Evolutionary conservation across 2,329 filamentous ascomycete species (phyloP).

Genomic region (Juglanconis sp.): DNA sequence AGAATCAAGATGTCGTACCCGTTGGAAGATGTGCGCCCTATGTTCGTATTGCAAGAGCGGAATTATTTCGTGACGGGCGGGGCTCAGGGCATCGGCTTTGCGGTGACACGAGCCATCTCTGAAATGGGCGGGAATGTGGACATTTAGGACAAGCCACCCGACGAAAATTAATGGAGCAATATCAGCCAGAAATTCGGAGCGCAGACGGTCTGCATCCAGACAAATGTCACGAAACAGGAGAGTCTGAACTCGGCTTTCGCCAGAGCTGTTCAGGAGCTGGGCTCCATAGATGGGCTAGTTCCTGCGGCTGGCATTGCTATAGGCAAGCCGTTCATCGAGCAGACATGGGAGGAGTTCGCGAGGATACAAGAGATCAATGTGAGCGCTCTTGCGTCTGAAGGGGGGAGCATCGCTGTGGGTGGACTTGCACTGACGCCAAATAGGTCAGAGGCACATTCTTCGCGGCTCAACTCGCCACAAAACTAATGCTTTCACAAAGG

Average conservation of each 20-base stretch:
- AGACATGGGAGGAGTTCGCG: slow-evolving; percentile 40
- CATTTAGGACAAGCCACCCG: slow-evolving; percentile 29
- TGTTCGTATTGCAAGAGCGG: slow-evolving; percentile 32
- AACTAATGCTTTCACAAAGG: slow-evolving; percentile 37
- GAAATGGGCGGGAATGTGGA: slow-evolving; percentile 40
- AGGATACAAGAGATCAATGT: slow-evolving; percentile 41
- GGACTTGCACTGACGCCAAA: background rate
- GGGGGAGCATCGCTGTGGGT: background rate
- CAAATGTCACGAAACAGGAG: slow-evolving; percentile 30
- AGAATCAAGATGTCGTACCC: slow-evolving; percentile 11
- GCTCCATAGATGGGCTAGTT: slow-evolving; percentile 29
- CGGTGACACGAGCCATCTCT: slow-evolving; percentile 33
- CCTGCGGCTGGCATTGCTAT: slow-evolving; percentile 38
- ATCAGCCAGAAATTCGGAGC: slow-evolving; percentile 19
- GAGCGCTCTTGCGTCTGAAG: slow-evolving; percentile 12
- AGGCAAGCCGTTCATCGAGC: slow-evolving; percentile 42
- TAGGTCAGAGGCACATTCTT: slow-evolving; percentile 42
- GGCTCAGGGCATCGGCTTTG: slow-evolving; percentile 38
- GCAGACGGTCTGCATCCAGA: slow-evolving; percentile 29
- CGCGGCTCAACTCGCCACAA: slow-evolving; percentile 34
- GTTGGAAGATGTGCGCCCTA: slow-evolving; percentile 26
- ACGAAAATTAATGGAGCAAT: slow-evolving; percentile 24
- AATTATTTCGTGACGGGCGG: slow-evolving; percentile 39
- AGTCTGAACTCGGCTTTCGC: slow-evolving; percentile 27
- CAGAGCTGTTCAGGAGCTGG: slow-evolving; percentile 23